Conservation (phyloP, 2,329 filamentous ascomycete species). For the Trichoderma asperellum region DNA sequence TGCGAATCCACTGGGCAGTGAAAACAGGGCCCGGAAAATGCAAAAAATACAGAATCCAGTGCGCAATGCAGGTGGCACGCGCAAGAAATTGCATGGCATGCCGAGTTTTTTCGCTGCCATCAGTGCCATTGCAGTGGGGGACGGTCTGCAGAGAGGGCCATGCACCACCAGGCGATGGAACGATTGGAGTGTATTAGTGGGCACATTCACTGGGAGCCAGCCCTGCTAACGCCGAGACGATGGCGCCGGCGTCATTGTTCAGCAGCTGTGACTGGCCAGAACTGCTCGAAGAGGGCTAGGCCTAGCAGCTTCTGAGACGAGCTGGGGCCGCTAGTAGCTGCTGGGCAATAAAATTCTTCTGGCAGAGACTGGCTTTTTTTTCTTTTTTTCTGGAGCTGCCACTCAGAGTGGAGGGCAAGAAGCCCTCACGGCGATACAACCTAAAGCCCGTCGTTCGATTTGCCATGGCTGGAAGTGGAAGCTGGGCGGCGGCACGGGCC, state of each 20-base stretch:
- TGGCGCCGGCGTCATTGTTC: neutral
- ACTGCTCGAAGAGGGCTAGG: constrained; percentile 18
- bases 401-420: constrained; percentile 25
- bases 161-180: constrained; percentile 1
- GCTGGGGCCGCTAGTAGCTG: neutral
- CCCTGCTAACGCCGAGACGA: neutral
- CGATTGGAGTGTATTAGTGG: constrained; percentile 8
- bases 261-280: constrained; percentile 17
- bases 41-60: constrained; percentile 35
- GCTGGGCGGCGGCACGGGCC: constrained; percentile 1
- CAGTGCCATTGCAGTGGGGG: constrained; percentile 10
- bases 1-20: constrained; percentile 32
- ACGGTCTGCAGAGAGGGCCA: neutral
- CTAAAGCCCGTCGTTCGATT: constrained; percentile 19
- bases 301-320: neutral
- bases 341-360: neutral
- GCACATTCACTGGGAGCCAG: neutral
- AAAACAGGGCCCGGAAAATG: neutral
- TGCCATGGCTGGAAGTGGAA: constrained; percentile 23
- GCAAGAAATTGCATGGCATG: neutral
- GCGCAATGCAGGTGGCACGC: constrained; percentile 15
- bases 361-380: neutral
- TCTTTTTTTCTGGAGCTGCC: neutral
- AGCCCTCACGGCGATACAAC: constrained; percentile 26
- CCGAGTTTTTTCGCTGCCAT: neutral